Percentiles rank a stretch among this genome's conserved stretches.
phyloP scores from a whole-genome alignment of 1,139 yeast species.

The Pichiaceae sp. region DNA sequence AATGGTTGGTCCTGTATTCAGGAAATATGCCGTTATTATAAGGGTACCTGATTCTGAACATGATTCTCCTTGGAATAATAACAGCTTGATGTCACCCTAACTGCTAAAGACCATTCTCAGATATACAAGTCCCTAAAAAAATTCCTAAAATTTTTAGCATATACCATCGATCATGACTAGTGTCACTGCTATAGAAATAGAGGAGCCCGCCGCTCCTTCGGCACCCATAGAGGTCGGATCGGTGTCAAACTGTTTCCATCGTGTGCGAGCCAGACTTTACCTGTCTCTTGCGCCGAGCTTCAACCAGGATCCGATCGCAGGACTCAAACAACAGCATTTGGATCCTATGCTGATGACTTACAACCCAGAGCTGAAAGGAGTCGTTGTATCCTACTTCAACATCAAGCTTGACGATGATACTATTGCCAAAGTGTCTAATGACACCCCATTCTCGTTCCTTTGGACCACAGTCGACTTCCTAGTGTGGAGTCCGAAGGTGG shows the following conservation, averaged over 20 bases:
- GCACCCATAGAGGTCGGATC: slow-evolving; percentile 27
- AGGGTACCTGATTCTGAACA: too few species aligned
- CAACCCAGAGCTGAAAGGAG: slow-evolving; percentile 66
- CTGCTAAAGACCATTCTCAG: too few species aligned
- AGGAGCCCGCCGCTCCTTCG: background rate
- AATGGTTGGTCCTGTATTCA: too few species aligned
- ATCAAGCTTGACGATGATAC: slow-evolving; percentile 32
- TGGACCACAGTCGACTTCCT: slow-evolving; percentile 84
- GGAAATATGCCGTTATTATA: too few species aligned
- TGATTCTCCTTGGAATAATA: too few species aligned
- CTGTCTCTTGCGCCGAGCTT: slow-evolving; percentile 83
- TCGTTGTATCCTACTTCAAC: slow-evolving; percentile 71
- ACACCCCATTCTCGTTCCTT: slow-evolving; percentile 80
- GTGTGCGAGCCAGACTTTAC: slow-evolving; percentile 57
- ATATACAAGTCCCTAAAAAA: background rate
- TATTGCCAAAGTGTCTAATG: slow-evolving; percentile 63
- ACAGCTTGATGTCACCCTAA: too few species aligned
- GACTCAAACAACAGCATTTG: slow-evolving; percentile 78
- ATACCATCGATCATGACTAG: background rate
- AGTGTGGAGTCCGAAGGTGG: slow-evolving; percentile 83
- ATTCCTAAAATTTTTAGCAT: background rate
- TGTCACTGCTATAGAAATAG: background rate
- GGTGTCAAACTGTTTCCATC: slow-evolving; percentile 56
- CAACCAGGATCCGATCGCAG: slow-evolving; percentile 59
- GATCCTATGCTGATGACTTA: slow-evolving; percentile 86